Percentiles rank a stretch among this genome's conserved stretches.
These are phyloP conservation scores for Rehmannia glutinosa DNA, from an alignment of 257 asterid species.

Conservation along the genomic window DNA sequence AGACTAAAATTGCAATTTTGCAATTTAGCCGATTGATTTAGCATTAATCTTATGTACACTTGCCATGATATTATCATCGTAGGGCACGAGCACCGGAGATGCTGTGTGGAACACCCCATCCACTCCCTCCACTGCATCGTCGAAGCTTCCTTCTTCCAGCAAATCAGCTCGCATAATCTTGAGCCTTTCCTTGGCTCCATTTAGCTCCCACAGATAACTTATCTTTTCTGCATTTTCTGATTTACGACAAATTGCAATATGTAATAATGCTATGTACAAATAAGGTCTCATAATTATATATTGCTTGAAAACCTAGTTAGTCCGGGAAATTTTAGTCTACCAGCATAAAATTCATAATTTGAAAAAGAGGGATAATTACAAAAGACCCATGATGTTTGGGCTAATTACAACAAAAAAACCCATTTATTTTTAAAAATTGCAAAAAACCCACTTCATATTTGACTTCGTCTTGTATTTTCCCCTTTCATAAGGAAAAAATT, in stretches of 20 bases:
- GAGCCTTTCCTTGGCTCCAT: constrained; percentile 89
- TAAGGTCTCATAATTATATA: too few species aligned
- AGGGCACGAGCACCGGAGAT: constrained; percentile 71
- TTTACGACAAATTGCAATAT: not conserved
- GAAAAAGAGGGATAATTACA: too few species aligned
- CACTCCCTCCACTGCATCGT: constrained; percentile 70
- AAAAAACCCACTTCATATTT: too few species aligned
- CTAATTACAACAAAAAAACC: too few species aligned
- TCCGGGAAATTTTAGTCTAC: too few species aligned
- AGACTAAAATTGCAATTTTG: not conserved
- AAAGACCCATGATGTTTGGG: too few species aligned
- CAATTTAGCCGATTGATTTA: too few species aligned
- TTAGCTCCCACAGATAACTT: constrained; percentile 64
- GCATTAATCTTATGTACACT: constrained; percentile 14
- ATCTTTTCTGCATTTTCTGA: constrained; percentile 61
- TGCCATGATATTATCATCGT: constrained; percentile 59
- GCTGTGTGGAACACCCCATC: constrained; percentile 94
- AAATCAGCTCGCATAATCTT: constrained; percentile 70
- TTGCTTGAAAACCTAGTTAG: too few species aligned
- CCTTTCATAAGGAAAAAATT: too few species aligned
- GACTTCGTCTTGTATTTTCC: too few species aligned
- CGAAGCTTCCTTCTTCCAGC: constrained; percentile 74
- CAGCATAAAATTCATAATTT: too few species aligned
- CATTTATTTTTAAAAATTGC: too few species aligned
- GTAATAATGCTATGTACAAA: not conserved